Evolutionary conservation across 345 rosid species (phyloP).

Genomic region (Psidium friedrichsthalianum): DNA sequence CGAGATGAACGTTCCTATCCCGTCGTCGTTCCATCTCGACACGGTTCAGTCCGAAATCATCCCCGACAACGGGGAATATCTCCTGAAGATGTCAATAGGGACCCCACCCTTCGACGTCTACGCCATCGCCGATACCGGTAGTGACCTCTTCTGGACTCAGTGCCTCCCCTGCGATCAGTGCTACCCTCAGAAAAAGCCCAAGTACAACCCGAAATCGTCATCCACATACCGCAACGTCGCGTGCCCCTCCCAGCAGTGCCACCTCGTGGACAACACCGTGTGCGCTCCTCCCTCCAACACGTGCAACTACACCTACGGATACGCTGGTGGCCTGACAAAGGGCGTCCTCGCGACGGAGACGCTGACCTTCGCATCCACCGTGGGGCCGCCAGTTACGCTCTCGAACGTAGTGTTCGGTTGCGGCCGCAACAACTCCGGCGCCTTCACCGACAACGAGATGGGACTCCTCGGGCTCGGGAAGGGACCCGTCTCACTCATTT

Average conservation of each 20-base stretch:
- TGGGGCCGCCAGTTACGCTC: constrained; percentile 20
- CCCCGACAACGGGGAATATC: background rate
- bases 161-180: constrained; percentile 8
- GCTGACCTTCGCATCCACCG: constrained; percentile 23
- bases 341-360: constrained; percentile 24
- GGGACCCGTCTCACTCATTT: constrained; percentile 30
- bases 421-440: constrained; percentile 28
- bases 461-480: constrained; percentile 62
- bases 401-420: constrained; percentile 35
- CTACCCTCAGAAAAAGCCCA: constrained; percentile 1
- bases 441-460: constrained; percentile 23
- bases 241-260: background rate
- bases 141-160: constrained; percentile 6
- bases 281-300: background rate
- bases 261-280: background rate
- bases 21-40: background rate
- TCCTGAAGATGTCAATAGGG: constrained; percentile 1
- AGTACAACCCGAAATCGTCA: constrained; percentile 8
- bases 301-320: background rate
- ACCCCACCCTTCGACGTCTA: constrained; percentile 5
- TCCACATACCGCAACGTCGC: constrained; percentile 6
- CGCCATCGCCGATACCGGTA: constrained; percentile 1
- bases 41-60: background rate
- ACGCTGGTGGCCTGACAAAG: background rate
- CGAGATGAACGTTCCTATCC: background rate